These are phyloP conservation scores for Aspergillus carlsbadensis DNA, from an alignment of 495 filamentous ascomycete species.

Conservation along the genomic window DNA sequence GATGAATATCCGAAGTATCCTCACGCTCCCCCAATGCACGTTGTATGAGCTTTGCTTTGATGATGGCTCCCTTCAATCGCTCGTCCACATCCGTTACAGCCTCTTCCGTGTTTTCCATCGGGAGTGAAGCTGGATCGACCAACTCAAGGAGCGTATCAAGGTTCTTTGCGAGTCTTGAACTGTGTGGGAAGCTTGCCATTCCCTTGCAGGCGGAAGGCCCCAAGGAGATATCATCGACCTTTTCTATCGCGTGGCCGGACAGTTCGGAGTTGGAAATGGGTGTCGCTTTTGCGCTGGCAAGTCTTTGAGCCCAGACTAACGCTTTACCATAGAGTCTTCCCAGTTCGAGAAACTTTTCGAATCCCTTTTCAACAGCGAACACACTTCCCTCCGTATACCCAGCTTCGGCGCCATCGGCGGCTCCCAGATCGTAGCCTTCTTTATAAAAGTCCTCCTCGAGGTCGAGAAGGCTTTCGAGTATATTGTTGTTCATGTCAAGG, in stretches of 20 bases:
- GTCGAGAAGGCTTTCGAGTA: conserved; percentile 70
- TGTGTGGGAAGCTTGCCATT: conserved; percentile 53
- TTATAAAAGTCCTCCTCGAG: conserved; percentile 84
- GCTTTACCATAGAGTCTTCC: conserved; percentile 81
- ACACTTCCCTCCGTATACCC: conserved; percentile 85
- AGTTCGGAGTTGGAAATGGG: conserved; percentile 5
- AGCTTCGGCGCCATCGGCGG: conserved; percentile 71
- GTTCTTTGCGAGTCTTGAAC: conserved; percentile 69
- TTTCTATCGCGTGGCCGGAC: conserved; percentile 10
- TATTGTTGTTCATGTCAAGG: conserved; percentile 45
- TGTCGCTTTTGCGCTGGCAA: conserved; percentile 22
- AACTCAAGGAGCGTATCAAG: conserved; percentile 69
- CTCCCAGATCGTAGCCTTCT: conserved; percentile 76
- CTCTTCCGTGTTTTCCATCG: conserved; percentile 77
- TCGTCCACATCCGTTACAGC: conserved; percentile 85
- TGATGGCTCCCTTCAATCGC: conserved; percentile 71
- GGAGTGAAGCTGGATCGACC: conserved; percentile 75
- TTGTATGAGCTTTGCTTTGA: conserved; percentile 81
- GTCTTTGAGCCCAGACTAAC: conserved; percentile 72
- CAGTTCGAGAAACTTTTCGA: conserved; percentile 81
- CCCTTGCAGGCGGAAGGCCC: conserved; percentile 30
- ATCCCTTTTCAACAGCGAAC: conserved; percentile 90
- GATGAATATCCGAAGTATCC: conserved; percentile 25
- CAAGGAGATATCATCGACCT: conserved; percentile 15
- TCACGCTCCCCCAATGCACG: conserved; percentile 61